Evolutionary conservation across 2,329 filamentous ascomycete genomes (phyloP), one percentile per base, ranked within the genome.

Genomic region (Microcyclosporella mali): DNA sequence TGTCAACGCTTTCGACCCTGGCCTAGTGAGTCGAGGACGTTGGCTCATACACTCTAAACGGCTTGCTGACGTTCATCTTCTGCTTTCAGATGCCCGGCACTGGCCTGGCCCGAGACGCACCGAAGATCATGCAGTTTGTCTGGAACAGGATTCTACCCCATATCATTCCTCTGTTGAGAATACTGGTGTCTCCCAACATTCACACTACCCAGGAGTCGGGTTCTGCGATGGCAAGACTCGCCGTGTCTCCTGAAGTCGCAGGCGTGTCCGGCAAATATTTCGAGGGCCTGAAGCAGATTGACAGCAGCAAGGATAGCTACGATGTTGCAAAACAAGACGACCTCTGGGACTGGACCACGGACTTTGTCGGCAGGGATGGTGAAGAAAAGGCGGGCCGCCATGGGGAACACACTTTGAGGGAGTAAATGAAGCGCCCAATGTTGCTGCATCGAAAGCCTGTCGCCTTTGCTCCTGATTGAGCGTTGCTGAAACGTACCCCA

Each of bases 241-340:
- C 67, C 3, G 47, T 64, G 10, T 60, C 55, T 3, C 39, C 49
- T 3, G 65, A 67, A 10, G 52, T 60, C 8, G 55, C 59, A 37
- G 60, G 58, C 1, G 57, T 60, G 1, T 67, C 56, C 40, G 71
- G 66, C 0, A 58, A 57, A 33, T 75, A 75, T 52, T 74, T 64
- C 56, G 68, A 75, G 51, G 68, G 63, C 0, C 48, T 37, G 32
- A 65, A 62, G 49, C 51, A 63, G 47, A 69, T 69, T 12, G 53
- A 57, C 45, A 68, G 64, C 7, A 73, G 71, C 48, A 55, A 56
- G 15, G 66, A 62, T 31, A 75, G 70, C 48, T 68, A 70, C 45
- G 61, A 68, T 37, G 57, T 64, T 54, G 50, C 40, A 17, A 71
- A 72, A 52, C 72, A 75, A 54, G 67, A 76, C 12, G 70, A 74